These are phyloP conservation scores for Hanseniaspora gamundiae DNA, from an alignment of 1,139 yeast species.

Conservation along the genomic window DNA sequence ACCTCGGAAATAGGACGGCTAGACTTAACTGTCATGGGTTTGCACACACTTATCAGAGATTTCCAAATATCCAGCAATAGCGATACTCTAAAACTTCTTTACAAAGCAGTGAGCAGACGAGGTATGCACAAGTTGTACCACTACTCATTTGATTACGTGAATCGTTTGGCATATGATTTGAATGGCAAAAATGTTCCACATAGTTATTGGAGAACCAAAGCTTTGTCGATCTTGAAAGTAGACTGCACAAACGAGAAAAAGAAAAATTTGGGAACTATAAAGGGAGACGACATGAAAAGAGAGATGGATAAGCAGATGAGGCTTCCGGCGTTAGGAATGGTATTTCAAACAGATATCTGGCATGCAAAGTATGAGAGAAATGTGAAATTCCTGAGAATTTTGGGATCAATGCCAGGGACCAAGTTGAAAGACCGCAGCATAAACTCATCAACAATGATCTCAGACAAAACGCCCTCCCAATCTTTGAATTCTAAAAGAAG, in stretches of 20 bases:
- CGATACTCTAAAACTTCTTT: slow-evolving; percentile 23
- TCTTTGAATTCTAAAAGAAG: not conserved
- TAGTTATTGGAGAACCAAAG: slow-evolving; percentile 5
- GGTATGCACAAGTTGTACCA: slow-evolving; percentile 14
- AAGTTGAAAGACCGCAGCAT: not conserved
- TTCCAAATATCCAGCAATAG: slow-evolving; percentile 20
- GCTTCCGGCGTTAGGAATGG: slow-evolving; percentile 1
- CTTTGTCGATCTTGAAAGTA: slow-evolving; percentile 4
- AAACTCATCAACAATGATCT: not conserved
- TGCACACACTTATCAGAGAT: slow-evolving; percentile 20
- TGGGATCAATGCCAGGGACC: slow-evolving; percentile 18
- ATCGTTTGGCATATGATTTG: slow-evolving; percentile 14
- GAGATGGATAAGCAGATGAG: slow-evolving; percentile 2
- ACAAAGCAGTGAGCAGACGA: slow-evolving; percentile 24
- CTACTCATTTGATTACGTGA: slow-evolving; percentile 12
- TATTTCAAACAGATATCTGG: slow-evolving; percentile 13
- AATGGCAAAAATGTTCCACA: slow-evolving; percentile 6
- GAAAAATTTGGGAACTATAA: not conserved
- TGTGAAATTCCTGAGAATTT: slow-evolving; percentile 12
- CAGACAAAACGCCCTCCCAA: not conserved
- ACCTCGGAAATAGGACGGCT: slow-evolving; percentile 25
- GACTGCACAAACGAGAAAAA: slow-evolving; percentile 5
- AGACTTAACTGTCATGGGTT: slow-evolving; percentile 23
- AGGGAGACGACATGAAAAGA: not conserved
- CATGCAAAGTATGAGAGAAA: slow-evolving; percentile 8